Base-by-base conservation (phyloP, 352 stramenopile genomes). In the Phytophthora chlamydospora region DNA sequence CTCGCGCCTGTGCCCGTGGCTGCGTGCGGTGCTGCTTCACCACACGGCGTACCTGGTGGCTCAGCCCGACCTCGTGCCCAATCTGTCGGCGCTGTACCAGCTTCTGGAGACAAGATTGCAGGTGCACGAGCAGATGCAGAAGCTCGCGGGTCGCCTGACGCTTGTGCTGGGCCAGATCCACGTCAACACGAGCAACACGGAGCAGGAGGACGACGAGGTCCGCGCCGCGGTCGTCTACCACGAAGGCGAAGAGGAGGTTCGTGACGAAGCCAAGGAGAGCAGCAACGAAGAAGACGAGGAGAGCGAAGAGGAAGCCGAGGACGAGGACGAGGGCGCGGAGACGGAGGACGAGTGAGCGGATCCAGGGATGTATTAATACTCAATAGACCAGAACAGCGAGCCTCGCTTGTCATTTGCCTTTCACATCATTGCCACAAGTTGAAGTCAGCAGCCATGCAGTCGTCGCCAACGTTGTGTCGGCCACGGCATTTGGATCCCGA, bases 1-100 rank as follows among this genome's bases (percentile, higher is more conserved):
- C 68, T 74, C 77, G 17, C 83, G 82, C 6, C 72, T 95, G 52
- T 95, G 83, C 50, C 79, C 83, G 48, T 95, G 87, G 87, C 85
- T 95, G 60, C 86, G 86, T 54, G 78, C 84, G 41, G 78, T 94
- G 24, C 52, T 95, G 48, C 69, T 94, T 35, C 83, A 92, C 71
- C 87, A 95, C 75, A 94, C 87, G 58, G 83, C 85, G 34, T 95
- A 92, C 68, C 55, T 95, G 14, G 85, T 95, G 65, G 87, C 83
- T 36, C 84, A 94, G 62, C 87, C 87, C 12, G 80, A 94, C 64
- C 75, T 95, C 13, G 84, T 95, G 54, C 73, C 89, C 47, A 90
- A 78, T 64, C 75, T 95, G 13, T 90, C 83, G 50, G 81, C 77
- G 46, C 68, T 95, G 10, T 95, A 95, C 75, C 87, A 95, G 71